Evolutionary conservation across 139 green algal genomes (phyloP).

Genomic region (Gonium pectorale): DNA sequence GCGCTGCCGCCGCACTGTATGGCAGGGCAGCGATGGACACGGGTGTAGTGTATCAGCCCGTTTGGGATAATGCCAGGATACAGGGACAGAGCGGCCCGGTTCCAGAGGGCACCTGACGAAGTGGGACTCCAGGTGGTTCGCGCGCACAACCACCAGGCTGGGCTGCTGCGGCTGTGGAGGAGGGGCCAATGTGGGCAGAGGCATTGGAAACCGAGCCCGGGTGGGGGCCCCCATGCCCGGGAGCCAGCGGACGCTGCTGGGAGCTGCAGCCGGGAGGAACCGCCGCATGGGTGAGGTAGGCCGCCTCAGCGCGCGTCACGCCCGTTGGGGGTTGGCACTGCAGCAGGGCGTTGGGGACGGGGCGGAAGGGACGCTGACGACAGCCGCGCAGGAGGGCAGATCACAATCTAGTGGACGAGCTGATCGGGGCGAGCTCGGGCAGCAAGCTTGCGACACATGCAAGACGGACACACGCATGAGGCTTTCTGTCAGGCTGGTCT

Average conservation of each 20-base stretch:
- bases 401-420: too few relatives aligned
- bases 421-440: too few relatives aligned
- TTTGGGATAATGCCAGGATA: background rate
- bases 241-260: background rate
- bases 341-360: background rate
- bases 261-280: too few relatives aligned
- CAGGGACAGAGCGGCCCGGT: background rate
- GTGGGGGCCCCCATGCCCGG: background rate
- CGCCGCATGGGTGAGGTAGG: conserved; percentile 74
- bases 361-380: background rate
- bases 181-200: background rate
- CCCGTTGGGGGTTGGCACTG: conserved; percentile 80
- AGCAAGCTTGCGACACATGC: too few relatives aligned
- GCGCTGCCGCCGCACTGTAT: background rate
- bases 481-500: too few relatives aligned
- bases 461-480: too few relatives aligned
- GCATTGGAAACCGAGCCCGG: background rate
- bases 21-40: background rate
- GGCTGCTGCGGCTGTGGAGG: conserved; percentile 58
- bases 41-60: background rate
- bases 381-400: too few relatives aligned
- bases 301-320: conserved; percentile 68
- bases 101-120: conserved; percentile 45
- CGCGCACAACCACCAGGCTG: conserved; percentile 79
- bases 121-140: conserved; percentile 81